Evolutionary conservation across 352 stramenopile genomes (phyloP).

Genomic region (Globisporangium acanthophoron): DNA sequence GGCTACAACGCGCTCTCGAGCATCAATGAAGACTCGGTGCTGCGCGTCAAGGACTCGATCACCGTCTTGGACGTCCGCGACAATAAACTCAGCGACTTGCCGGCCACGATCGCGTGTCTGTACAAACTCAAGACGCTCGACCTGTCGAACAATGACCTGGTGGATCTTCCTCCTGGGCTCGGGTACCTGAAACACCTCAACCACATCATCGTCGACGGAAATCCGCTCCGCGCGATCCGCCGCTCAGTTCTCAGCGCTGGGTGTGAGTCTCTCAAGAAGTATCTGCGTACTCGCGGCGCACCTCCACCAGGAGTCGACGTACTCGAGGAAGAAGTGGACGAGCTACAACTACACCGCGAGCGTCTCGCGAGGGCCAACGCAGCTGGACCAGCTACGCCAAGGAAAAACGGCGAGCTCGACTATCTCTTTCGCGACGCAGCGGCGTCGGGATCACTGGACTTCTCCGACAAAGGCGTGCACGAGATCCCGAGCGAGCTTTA

Average conservation of each 20-base stretch:
- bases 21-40: constrained; percentile 53
- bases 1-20: constrained; percentile 63
- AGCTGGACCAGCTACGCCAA: neutral
- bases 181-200: constrained; percentile 77
- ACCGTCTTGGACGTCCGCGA: constrained; percentile 76
- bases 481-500: constrained; percentile 25
- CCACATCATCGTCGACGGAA: constrained; percentile 71
- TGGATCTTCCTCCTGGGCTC: constrained; percentile 64
- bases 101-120: constrained; percentile 46
- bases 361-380: constrained; percentile 3
- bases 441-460: constrained; percentile 44
- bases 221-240: constrained; percentile 68
- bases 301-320: constrained; percentile 53
- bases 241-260: constrained; percentile 56
- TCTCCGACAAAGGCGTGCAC: constrained; percentile 29
- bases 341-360: constrained; percentile 26
- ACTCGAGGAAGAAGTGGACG: constrained; percentile 68
- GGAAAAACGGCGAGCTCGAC: constrained; percentile 13
- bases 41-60: constrained; percentile 57
- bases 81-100: constrained; percentile 67
- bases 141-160: constrained; percentile 76
- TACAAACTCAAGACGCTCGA: constrained; percentile 77
- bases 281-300: constrained; percentile 59
- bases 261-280: constrained; percentile 79
- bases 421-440: constrained; percentile 54